Conservation (phyloP, 2,329 filamentous ascomycete species). For the Exophiala dermatitidis region DNA sequence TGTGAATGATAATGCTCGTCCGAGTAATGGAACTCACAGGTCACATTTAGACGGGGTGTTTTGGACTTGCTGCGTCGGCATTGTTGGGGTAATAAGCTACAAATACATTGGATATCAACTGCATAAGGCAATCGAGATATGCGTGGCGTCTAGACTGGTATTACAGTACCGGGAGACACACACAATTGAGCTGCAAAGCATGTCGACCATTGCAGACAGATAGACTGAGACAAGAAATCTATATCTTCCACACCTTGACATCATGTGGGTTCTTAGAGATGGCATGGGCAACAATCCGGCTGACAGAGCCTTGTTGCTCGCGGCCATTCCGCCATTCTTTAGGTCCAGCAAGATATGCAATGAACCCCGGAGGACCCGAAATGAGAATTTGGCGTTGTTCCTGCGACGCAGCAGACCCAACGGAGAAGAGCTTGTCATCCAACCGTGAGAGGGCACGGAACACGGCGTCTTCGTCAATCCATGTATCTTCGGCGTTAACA, state of each 20-base stretch:
- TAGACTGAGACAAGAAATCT: neutral
- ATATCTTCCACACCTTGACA: constrained; percentile 26
- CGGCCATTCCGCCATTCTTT: constrained; percentile 43
- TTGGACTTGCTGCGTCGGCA: neutral
- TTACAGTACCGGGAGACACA: neutral
- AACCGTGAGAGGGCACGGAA: constrained; percentile 20
- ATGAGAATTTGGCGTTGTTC: constrained; percentile 67
- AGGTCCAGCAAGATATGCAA: constrained; percentile 69
- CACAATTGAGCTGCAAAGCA: no score
- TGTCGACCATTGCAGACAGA: neutral
- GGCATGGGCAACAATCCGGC: constrained; percentile 19
- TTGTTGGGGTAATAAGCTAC: neutral
- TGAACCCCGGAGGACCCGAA: constrained; percentile 85
- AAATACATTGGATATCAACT: no score
- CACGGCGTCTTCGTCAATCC: constrained; percentile 53
- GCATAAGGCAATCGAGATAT: no score
- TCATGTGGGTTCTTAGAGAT: constrained; percentile 16
- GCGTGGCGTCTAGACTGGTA: neutral
- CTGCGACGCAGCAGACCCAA: neutral
- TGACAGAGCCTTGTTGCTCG: constrained; percentile 25
- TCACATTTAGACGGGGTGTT: neutral
- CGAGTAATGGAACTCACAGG: neutral
- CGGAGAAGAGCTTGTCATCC: constrained; percentile 24
- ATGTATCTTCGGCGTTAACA: constrained; percentile 69
- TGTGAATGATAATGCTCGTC: constrained; percentile 6